These are phyloP conservation scores for Aspergillus pseudoglaucus DNA, from an alignment of 2,329 filamentous ascomycete species.

Conservation along the genomic window DNA sequence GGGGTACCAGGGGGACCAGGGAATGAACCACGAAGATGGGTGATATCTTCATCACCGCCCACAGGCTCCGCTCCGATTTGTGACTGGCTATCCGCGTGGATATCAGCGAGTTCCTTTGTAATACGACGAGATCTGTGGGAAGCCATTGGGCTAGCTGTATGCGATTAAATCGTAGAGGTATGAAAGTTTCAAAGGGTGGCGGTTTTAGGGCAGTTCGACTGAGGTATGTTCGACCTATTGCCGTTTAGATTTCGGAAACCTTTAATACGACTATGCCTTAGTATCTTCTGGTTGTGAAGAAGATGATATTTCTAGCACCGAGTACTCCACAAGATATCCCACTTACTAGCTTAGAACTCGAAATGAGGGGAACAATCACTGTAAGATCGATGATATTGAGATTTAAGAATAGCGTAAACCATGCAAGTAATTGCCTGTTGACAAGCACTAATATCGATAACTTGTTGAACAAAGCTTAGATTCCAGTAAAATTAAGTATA, in stretches of 20 bases:
- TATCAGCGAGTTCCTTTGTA: conserved; percentile 45
- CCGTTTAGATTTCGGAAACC: background rate
- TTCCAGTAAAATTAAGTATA: too few relatives aligned
- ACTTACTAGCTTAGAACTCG: too few relatives aligned
- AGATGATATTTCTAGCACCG: background rate
- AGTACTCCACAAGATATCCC: too few relatives aligned
- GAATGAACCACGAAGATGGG: conserved; percentile 76
- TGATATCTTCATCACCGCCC: conserved; percentile 61
- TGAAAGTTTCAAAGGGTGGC: too few relatives aligned
- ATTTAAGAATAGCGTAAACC: too few relatives aligned
- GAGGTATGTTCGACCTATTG: background rate
- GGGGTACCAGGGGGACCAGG: conserved; percentile 84
- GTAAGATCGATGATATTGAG: too few relatives aligned
- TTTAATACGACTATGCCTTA: background rate
- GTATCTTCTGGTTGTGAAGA: background rate
- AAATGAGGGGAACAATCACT: too few relatives aligned
- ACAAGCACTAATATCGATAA: too few relatives aligned
- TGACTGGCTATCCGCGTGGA: conserved; percentile 61
- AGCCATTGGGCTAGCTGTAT: conserved; percentile 38
- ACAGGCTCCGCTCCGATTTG: conserved; percentile 65
- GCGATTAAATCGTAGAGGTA: background rate
- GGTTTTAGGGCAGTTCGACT: too few relatives aligned
- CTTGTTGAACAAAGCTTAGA: too few relatives aligned
- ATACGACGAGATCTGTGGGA: conserved; percentile 53
- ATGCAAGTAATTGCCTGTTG: too few relatives aligned